Percentiles rank a stretch among this genome's conserved stretches.
Evolutionary conservation across 2,329 filamentous ascomycete genomes (phyloP).

Genomic region (Balansia obtecta): DNA sequence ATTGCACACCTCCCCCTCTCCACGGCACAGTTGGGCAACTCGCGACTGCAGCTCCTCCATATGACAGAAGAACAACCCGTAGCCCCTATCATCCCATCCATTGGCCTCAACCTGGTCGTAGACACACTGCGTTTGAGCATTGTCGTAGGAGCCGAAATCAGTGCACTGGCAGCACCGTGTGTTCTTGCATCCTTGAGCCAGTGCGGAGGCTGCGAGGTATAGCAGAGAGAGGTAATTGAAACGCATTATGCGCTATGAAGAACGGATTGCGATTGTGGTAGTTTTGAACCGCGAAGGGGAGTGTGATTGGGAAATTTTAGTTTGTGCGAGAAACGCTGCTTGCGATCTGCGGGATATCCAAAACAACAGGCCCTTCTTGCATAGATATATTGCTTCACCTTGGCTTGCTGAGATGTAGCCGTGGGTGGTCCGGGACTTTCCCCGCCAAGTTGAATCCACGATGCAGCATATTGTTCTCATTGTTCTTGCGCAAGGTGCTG

Average conservation of each 20-base stretch:
- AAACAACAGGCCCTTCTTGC: no score
- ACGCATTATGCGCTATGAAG: neutral
- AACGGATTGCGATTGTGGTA: no score
- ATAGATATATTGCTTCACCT: no score
- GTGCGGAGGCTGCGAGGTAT: neutral
- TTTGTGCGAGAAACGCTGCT: no score
- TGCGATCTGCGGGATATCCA: no score
- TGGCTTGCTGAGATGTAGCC: neutral
- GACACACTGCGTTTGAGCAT: neutral
- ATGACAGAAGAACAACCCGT: neutral
- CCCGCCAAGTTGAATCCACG: neutral
- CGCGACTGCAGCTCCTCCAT: neutral
- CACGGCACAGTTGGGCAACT: neutral
- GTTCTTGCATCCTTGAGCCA: neutral
- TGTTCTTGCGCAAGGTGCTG: neutral
- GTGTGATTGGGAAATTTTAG: no score
- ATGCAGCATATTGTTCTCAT: neutral
- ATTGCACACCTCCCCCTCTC: neutral
- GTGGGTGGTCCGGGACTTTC: neutral
- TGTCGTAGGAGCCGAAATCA: neutral
- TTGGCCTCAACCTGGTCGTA: neutral
- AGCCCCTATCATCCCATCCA: neutral
- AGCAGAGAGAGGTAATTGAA: neutral
- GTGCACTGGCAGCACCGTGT: conserved; percentile 1
- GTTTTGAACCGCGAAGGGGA: no score